Conservation (phyloP, 2,329 filamentous ascomycete genomes). For the Penicillium sp. region DNA sequence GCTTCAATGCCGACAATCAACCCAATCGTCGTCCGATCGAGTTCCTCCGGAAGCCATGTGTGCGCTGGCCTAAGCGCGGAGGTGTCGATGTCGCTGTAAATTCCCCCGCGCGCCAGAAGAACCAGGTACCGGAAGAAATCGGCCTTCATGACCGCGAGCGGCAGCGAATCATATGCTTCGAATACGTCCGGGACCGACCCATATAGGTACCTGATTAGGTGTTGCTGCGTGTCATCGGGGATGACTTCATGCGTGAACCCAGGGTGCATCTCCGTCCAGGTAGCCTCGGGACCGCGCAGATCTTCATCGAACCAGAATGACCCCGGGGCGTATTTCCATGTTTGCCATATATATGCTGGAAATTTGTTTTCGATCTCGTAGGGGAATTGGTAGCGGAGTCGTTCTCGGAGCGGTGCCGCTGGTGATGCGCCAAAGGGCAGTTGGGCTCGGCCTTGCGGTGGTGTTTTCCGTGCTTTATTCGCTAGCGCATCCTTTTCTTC, state of each 20-base stretch:
- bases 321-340: constrained; percentile 84
- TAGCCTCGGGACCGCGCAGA: constrained; percentile 80
- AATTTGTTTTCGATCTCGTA: constrained; percentile 88
- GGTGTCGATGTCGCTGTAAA: constrained; percentile 93
- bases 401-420: constrained; percentile 68
- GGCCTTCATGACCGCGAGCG: constrained; percentile 70
- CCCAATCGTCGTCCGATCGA: constrained; percentile 74
- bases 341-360: constrained; percentile 98
- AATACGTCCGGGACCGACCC: constrained; percentile 74
- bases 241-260: constrained; percentile 95
- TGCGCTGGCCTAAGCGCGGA: constrained; percentile 74
- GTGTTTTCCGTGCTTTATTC: constrained; percentile 11
- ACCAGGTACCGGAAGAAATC: constrained; percentile 75
- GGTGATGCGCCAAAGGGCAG: constrained; percentile 63
- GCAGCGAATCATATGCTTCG: constrained; percentile 70
- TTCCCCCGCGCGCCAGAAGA: constrained; percentile 70
- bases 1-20: constrained; percentile 94
- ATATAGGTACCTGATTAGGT: constrained; percentile 82
- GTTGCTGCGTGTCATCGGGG: constrained; percentile 78
- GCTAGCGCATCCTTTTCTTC: constrained; percentile 19
- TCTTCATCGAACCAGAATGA: constrained; percentile 68
- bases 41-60: constrained; percentile 78
- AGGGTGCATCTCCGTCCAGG: constrained; percentile 83
- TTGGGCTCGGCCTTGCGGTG: constrained; percentile 21
- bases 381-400: constrained; percentile 87